phyloP scores from a whole-genome alignment of 2,329 filamentous ascomycete genomes.

The Talaromyces islandicus region DNA sequence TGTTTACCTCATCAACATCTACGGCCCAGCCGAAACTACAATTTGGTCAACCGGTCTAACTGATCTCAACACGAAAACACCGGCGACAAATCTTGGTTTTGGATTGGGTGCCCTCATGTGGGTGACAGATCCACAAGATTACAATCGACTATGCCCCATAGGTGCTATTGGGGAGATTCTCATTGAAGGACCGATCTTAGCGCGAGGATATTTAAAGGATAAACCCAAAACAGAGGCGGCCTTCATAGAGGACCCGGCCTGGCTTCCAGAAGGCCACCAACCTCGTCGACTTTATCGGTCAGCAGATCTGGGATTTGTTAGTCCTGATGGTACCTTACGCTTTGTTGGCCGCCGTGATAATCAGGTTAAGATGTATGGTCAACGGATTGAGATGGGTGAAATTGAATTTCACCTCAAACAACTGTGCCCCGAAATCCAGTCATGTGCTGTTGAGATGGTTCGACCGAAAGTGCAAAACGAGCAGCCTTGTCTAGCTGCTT shows the following conservation, averaged over 20 bases:
- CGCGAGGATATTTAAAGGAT: slow-evolving; percentile 41
- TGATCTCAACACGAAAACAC: not conserved
- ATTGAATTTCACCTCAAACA: slow-evolving; percentile 27
- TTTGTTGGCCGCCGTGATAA: slow-evolving; percentile 29
- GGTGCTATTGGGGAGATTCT: slow-evolving; percentile 33
- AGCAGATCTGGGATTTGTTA: slow-evolving; percentile 25
- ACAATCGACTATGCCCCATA: slow-evolving; percentile 38
- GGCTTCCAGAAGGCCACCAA: slow-evolving; percentile 26
- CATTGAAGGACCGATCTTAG: slow-evolving; percentile 36
- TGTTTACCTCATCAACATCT: slow-evolving; percentile 33
- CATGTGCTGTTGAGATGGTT: not conserved
- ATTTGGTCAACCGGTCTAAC: not conserved
- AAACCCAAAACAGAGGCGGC: slow-evolving; percentile 27
- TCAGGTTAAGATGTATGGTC: slow-evolving; percentile 37
- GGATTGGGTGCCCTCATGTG: slow-evolving; percentile 23
- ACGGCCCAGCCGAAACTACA: slow-evolving; percentile 30
- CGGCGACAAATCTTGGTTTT: not conserved
- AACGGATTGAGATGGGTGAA: slow-evolving; percentile 37
- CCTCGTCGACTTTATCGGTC: slow-evolving; percentile 32
- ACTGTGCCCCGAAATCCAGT: slow-evolving; percentile 17
- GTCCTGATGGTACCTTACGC: slow-evolving; percentile 28
- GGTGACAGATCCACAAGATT: slow-evolving; percentile 43
- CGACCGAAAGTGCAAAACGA: not conserved
- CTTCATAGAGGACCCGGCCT: slow-evolving; percentile 34
- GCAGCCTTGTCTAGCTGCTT: not conserved